Percentiles rank a stretch among this genome's conserved stretches.
phyloP scores from a whole-genome alignment of 2,329 filamentous ascomycete genomes.

The Beauveria australis region DNA sequence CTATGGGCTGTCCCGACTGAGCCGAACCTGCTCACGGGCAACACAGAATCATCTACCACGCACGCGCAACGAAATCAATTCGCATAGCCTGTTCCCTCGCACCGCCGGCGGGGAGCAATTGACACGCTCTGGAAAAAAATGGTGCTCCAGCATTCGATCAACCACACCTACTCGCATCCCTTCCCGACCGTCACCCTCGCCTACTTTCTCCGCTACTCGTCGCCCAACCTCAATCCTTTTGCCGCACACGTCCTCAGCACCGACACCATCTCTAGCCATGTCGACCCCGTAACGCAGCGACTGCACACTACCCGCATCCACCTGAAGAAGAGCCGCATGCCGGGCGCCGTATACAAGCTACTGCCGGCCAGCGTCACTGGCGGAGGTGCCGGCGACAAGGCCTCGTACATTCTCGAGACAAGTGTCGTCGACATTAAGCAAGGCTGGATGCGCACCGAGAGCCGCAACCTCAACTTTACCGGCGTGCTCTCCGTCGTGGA shows the following conservation, averaged over 20 bases:
- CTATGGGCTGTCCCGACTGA: constrained; percentile 18
- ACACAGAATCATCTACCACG: background rate
- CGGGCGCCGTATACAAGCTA: constrained; percentile 65
- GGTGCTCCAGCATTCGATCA: constrained; percentile 57
- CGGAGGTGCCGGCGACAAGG: constrained; percentile 55
- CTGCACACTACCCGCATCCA: constrained; percentile 73
- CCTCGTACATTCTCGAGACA: constrained; percentile 73
- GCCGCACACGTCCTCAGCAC: constrained; percentile 74
- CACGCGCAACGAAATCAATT: background rate
- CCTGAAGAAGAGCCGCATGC: constrained; percentile 72
- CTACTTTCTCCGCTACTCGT: constrained; percentile 82
- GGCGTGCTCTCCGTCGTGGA: constrained; percentile 73
- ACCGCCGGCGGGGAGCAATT: constrained; percentile 9
- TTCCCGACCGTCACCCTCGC: constrained; percentile 81
- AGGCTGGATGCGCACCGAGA: constrained; percentile 78
- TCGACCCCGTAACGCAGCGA: constrained; percentile 65
- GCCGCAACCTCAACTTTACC: constrained; percentile 73
- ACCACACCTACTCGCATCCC: constrained; percentile 69
- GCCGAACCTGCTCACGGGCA: constrained; percentile 17
- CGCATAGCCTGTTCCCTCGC: background rate
- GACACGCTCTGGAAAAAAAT: constrained; percentile 34
- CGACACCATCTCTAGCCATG: constrained; percentile 67
- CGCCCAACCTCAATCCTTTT: constrained; percentile 64
- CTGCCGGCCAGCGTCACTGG: constrained; percentile 63
- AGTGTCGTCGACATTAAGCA: constrained; percentile 71